Evolutionary conservation across 1,139 yeast species (phyloP).

Genomic region (Candida anutae): DNA sequence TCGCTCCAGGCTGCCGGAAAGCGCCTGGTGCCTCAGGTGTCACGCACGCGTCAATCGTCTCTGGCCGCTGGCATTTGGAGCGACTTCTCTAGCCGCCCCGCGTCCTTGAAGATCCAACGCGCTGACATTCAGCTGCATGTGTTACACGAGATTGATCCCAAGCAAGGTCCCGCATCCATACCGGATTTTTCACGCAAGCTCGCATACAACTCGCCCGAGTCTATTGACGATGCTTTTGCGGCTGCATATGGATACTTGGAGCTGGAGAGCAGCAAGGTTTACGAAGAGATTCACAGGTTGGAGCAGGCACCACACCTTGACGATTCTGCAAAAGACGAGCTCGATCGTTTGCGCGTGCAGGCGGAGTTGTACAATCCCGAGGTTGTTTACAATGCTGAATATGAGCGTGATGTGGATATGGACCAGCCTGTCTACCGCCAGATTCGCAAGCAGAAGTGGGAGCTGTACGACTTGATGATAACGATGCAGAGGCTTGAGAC

Average conservation of each 20-base stretch:
- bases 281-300: constrained; percentile 12
- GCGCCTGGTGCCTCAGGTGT: too few species aligned
- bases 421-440: constrained; percentile 73
- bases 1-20: too few species aligned
- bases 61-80: constrained; percentile 38
- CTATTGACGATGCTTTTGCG: constrained; percentile 66
- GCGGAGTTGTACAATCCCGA: constrained; percentile 78
- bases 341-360: constrained; percentile 16
- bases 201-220: constrained; percentile 57
- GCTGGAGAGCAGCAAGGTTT: constrained; percentile 25
- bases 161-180: constrained; percentile 25
- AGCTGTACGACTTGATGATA: constrained; percentile 55
- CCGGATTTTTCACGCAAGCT: constrained; percentile 11
- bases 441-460: constrained; percentile 66
- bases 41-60: too few species aligned
- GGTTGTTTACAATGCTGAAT: constrained; percentile 60
- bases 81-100: constrained; percentile 36
- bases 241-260: constrained; percentile 57
- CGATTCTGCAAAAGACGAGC: constrained; percentile 6
- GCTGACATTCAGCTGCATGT: constrained; percentile 22
- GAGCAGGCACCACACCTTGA: constrained; percentile 7
- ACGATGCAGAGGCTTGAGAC: constrained; percentile 88
- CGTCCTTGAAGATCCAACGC: constrained; percentile 27
- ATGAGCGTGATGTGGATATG: constrained; percentile 49
- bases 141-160: constrained; percentile 25